Evolutionary conservation across 306 rosid genomes (phyloP), one percentile per base, ranked within the genome.

Genomic region (Rosa persica): DNA sequence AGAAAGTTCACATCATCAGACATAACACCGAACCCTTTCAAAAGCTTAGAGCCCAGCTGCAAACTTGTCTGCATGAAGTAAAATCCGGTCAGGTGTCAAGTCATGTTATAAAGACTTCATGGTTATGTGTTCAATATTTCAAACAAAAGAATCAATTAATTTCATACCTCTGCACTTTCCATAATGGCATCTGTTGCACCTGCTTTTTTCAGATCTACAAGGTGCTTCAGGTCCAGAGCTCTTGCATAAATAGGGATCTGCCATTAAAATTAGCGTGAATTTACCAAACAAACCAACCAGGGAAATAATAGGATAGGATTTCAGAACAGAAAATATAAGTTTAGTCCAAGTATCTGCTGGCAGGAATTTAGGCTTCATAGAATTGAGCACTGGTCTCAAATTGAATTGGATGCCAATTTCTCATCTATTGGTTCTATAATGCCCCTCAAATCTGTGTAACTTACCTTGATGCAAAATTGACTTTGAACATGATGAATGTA

Each of bases 21-120:
- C 99, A 91, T 96, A 81, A 91, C 88, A 38, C 99, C 99, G 11
- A 96, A 88, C 85, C 99, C 98, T 87, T 83, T 90, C 86, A 96
- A 83, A 88, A 96, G 93, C 90, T 89, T 96, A 68, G 99, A 96
- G 76, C 99, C 99, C 78, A 96, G 88, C 82, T 93, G 97, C 78
- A 96, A 85, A 88, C 99, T 93, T 64, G 93, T 93, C 99, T 96
- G 96, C 88, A 87, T 67, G 74, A 81, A 83, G 70, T 65, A 76
- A 67, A 68, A 68, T 74, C 70, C 79, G 23, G 70, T 78, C 49
- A 49, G 52, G 34, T 16, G 72, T 75, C 72, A 23, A 36, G 30
- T 36, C 51, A 70, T 17, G 81, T 15, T 22, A 81, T 12, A 60
- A 67, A 39, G 38, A 64, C 46, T 66, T 30, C 38, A 0, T 1